These are phyloP conservation scores for Panicum miliaceum DNA, from an alignment of 176 grass and related monocot species.

Conservation along the genomic window DNA sequence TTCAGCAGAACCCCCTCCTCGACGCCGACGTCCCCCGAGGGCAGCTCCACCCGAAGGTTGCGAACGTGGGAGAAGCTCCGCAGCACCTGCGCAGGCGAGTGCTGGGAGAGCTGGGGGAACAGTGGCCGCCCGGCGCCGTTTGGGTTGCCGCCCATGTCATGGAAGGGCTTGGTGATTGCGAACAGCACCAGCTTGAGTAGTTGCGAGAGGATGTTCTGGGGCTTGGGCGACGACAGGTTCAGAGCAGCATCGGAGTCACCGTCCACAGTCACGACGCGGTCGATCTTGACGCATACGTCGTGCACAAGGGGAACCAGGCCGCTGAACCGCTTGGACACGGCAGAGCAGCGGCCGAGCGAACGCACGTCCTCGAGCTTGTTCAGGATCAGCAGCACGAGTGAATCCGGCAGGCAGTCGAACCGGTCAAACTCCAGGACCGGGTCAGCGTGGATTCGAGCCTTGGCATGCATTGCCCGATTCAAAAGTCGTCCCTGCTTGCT, in stretches of 20 bases:
- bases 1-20: conserved; percentile 77
- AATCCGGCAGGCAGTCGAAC: conserved; percentile 70
- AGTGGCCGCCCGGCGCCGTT: conserved; percentile 38
- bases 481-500: background rate
- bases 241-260: conserved; percentile 63
- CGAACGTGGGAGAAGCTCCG: conserved; percentile 68
- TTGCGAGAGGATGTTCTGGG: conserved; percentile 58
- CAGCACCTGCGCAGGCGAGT: conserved; percentile 78
- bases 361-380: conserved; percentile 79
- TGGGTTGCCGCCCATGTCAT: conserved; percentile 38
- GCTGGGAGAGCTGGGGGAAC: conserved; percentile 67
- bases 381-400: conserved; percentile 74
- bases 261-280: conserved; percentile 63
- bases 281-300: conserved; percentile 77
- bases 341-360: conserved; percentile 72
- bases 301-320: conserved; percentile 68
- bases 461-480: conserved; percentile 59
- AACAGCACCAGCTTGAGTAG: conserved; percentile 69
- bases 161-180: conserved; percentile 70
- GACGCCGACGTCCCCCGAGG: conserved; percentile 64
- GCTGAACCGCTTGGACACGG: conserved; percentile 75
- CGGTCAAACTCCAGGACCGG: conserved; percentile 53
- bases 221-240: conserved; percentile 49
- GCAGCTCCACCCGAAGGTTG: conserved; percentile 72
- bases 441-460: conserved; percentile 61